phyloP scores from a whole-genome alignment of 352 stramenopile species.

The Pythium aphanidermatum region DNA sequence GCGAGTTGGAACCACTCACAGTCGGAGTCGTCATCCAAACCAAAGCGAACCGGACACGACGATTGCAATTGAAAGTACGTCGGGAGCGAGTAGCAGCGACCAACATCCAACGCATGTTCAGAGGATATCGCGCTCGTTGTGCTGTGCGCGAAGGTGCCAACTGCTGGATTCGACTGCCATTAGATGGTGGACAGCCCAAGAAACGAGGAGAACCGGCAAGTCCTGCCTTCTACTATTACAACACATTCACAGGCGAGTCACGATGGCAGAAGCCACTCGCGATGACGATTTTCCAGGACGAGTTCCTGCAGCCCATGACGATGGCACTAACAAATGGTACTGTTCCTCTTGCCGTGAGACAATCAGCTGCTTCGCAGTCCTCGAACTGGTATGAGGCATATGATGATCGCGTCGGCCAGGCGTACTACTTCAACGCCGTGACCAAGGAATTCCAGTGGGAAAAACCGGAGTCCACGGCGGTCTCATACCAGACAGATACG shows the following conservation, averaged over 20 bases:
- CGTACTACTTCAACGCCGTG: slow-evolving; percentile 72
- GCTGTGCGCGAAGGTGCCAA: slow-evolving; percentile 66
- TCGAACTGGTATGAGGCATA: slow-evolving; percentile 70
- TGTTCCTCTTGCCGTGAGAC: not conserved
- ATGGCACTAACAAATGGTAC: not conserved
- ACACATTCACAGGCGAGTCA: slow-evolving; percentile 65
- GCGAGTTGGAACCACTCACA: slow-evolving; percentile 85
- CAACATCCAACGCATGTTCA: slow-evolving; percentile 77
- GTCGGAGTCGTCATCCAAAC: slow-evolving; percentile 77
- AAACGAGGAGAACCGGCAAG: too few relatives aligned
- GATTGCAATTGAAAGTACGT: slow-evolving; percentile 71
- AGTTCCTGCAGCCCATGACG: slow-evolving; percentile 32
- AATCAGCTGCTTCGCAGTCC: not conserved
- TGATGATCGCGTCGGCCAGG: slow-evolving; percentile 53
- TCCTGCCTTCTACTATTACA: slow-evolving; percentile 82
- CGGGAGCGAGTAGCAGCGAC: slow-evolving; percentile 51
- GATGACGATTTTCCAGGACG: slow-evolving; percentile 72
- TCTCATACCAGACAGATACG: slow-evolving; percentile 35
- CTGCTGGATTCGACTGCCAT: slow-evolving; percentile 63
- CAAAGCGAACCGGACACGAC: slow-evolving; percentile 46
- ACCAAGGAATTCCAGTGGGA: slow-evolving; percentile 80
- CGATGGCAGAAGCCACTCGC: slow-evolving; percentile 55
- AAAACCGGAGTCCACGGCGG: slow-evolving; percentile 25
- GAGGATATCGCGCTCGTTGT: slow-evolving; percentile 61
- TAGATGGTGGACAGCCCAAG: slow-evolving; percentile 12